phyloP scores from a whole-genome alignment of 495 filamentous ascomycete species.

The Penicillium egyptiacum region DNA sequence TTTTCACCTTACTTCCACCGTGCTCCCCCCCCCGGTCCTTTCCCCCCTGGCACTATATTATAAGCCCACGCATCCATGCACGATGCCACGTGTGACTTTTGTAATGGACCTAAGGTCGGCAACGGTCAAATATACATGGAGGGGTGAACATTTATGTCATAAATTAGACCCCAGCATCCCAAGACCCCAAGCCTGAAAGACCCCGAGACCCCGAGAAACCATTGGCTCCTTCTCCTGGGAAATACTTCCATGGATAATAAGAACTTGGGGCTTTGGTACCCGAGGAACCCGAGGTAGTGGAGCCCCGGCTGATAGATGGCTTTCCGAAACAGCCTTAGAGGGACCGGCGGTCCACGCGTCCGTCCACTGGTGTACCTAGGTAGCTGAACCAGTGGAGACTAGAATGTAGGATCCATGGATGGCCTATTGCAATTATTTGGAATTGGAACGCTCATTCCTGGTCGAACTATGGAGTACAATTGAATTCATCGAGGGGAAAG shows the following conservation, averaged over 20 bases:
- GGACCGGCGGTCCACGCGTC: conserved; percentile 4
- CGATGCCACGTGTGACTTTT: background rate
- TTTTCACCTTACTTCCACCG: background rate
- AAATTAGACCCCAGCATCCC: no score
- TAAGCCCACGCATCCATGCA: background rate
- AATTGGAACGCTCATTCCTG: conserved; percentile 25
- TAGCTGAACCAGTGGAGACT: background rate
- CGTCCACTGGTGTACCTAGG: background rate
- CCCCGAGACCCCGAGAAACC: no score
- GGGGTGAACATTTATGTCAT: no score
- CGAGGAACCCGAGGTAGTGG: conserved; percentile 7
- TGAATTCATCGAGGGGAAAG: background rate
- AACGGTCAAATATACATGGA: background rate
- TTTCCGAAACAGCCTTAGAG: background rate
- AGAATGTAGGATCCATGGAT: background rate
- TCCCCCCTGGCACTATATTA: background rate
- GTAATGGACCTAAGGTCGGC: background rate
- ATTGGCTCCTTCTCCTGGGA: background rate
- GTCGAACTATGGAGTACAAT: background rate
- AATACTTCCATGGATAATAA: background rate
- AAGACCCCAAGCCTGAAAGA: no score
- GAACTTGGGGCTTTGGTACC: conserved; percentile 10
- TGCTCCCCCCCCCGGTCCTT: background rate
- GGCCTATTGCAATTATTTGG: conserved; percentile 15
- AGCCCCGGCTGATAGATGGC: conserved; percentile 10